Base-by-base conservation (phyloP, 2,329 filamentous ascomycete genomes). In the Zymoseptoria tritici region DNA sequence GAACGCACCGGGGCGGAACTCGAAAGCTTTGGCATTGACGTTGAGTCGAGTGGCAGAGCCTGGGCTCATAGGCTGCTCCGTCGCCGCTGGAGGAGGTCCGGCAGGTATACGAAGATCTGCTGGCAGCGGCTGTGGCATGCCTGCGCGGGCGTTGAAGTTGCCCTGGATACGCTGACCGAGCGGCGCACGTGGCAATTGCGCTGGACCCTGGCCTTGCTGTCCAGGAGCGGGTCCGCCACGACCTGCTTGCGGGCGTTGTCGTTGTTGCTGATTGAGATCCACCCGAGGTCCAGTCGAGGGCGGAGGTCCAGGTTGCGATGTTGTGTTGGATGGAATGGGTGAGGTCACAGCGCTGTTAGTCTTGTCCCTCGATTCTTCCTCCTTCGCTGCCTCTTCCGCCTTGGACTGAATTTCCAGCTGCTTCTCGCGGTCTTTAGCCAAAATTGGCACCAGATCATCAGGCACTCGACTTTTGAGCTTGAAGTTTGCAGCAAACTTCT, bases 341-440 rank as follows among this genome's bases (percentile, higher is more conserved):
- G 69, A 67, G 20, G 64, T 62, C 19, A 63, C 61, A 29, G 54
- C 62, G 4, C 64, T 57, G 53, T 62, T 60, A 22, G 65, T 64
- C 50, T 62, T 65, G 52, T 65, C 66, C 62, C 76, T 76, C 52
- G 70, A 64, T 63, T 83, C 71, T 78, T 70, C 69, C 52, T 80
- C 77, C 59, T 90, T 86, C 2, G 85, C 86, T 66, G 93, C 88
- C 70, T 85, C 84, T 62, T 90, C 85, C 1, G 91, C 91, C 74
- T 92, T 95, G 68, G 91, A 88, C 70, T 96, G 88, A 64, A 99
- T 97, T 71, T 92, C 86, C 70, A 91, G 86, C 75, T 97, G 94
- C 78, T 97, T 99, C 52, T 80, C 83, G n/a, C 91, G 91, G 72
- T 99, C 94, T 73, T 97, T 99, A 60, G 94, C 93, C 62, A 99